Conservation (phyloP, 1,284 basidiomycete genomes). For the Kalmanozyma brasiliensis region DNA sequence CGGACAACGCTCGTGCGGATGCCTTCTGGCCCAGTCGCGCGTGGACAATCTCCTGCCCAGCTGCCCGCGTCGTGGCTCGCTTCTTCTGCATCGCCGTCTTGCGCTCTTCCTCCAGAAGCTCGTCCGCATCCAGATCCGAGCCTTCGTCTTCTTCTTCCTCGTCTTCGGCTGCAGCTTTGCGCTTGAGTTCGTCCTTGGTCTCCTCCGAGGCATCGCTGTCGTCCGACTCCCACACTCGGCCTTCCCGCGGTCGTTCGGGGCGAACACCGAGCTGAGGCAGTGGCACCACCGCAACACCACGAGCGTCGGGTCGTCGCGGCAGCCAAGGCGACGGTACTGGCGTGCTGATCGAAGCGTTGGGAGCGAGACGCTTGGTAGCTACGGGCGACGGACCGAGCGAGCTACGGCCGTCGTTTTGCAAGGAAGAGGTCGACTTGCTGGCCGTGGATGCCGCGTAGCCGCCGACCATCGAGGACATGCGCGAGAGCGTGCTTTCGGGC, state of each 20-base stretch:
- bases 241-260: slow-evolving; percentile 61
- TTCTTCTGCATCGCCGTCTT: slow-evolving; percentile 61
- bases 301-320: slow-evolving; percentile 63
- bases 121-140: slow-evolving; percentile 54
- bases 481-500: slow-evolving; percentile 32
- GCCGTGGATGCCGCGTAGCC: slow-evolving; percentile 28
- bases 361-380: slow-evolving; percentile 29
- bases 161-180: slow-evolving; percentile 13
- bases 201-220: slow-evolving; percentile 44
- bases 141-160: slow-evolving; percentile 55
- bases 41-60: slow-evolving; percentile 62
- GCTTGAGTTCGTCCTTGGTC: slow-evolving; percentile 10
- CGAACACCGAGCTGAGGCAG: slow-evolving; percentile 62
- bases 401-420: slow-evolving; percentile 18
- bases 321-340: slow-evolving; percentile 57
- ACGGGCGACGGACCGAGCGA: slow-evolving; percentile 21
- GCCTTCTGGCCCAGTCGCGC: slow-evolving; percentile 39
- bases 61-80: slow-evolving; percentile 63
- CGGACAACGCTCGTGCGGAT: slow-evolving; percentile 28
- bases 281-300: slow-evolving; percentile 60
- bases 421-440: slow-evolving; percentile 40
- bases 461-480: slow-evolving; percentile 34
- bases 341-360: slow-evolving; percentile 56
- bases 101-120: slow-evolving; percentile 58
- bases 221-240: slow-evolving; percentile 59